phyloP scores from a whole-genome alignment of 305 asterid genomes.

The Solanum chacoense region DNA sequence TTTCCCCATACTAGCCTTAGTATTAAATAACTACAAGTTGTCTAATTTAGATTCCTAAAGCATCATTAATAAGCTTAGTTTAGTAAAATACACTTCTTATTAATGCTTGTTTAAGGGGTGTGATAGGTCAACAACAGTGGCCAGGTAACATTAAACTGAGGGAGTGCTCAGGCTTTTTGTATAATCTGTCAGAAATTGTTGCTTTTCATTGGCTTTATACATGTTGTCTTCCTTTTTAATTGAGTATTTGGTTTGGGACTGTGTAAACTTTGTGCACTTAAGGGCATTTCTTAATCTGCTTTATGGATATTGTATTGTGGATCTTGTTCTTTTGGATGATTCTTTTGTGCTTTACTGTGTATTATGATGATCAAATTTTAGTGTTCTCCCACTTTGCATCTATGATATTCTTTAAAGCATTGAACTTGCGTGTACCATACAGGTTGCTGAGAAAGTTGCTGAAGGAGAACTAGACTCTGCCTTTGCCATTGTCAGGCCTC shows the following conservation, averaged over 20 bases:
- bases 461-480: conserved; percentile 74
- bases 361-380: not conserved
- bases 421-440: conserved; percentile 1
- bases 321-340: not conserved
- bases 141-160: not conserved
- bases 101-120: not conserved
- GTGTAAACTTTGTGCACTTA: not conserved
- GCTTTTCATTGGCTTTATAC: not conserved
- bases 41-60: not conserved
- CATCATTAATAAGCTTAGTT: not conserved
- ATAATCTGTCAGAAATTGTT: not conserved
- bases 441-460: conserved; percentile 90
- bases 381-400: not conserved
- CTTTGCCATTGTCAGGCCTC: conserved; percentile 94
- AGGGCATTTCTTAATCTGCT: not conserved
- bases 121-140: not conserved
- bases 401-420: not conserved
- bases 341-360: not conserved
- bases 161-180: not conserved
- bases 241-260: not conserved
- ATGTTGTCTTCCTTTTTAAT: not conserved
- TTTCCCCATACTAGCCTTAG: not conserved
- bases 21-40: not conserved
- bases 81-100: not conserved
- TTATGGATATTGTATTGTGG: not conserved